These are phyloP conservation scores for Cynara cardunculus DNA, from an alignment of 129 eudicot species.

Conservation along the genomic window DNA sequence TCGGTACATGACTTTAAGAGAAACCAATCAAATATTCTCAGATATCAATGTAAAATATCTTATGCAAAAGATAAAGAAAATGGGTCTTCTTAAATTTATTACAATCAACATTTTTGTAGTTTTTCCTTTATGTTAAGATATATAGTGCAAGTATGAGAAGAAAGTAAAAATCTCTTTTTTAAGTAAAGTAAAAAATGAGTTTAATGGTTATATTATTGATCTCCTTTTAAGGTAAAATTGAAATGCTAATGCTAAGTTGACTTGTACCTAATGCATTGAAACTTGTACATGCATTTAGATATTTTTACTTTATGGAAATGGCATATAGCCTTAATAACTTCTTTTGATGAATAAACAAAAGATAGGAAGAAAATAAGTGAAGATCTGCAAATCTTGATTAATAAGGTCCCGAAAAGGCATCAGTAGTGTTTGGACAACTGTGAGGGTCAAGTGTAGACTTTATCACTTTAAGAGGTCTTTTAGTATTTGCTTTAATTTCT, in stretches of 20 bases:
- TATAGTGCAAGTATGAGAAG: not conserved
- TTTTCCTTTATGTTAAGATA: not conserved
- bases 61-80: not conserved
- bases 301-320: conserved; percentile 4
- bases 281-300: not conserved
- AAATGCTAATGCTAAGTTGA: not conserved
- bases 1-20: too few relatives aligned
- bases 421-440: conserved; percentile 28
- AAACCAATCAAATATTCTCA: not conserved
- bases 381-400: conserved; percentile 24
- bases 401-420: conserved; percentile 23
- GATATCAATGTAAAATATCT: not conserved
- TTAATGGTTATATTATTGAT: not conserved
- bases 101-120: not conserved
- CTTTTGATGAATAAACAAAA: conserved; percentile 17
- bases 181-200: not conserved
- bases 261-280: conserved; percentile 1
- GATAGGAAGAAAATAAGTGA: conserved; percentile 6
- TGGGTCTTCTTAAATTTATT: not conserved
- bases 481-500: conserved; percentile 10
- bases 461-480: conserved; percentile 1
- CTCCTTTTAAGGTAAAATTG: not conserved
- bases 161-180: not conserved
- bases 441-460: conserved; percentile 22
- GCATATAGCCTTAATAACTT: not conserved